phyloP scores from a whole-genome alignment of 208 protist species.

The Acanthamoeba culbertsoni region DNA sequence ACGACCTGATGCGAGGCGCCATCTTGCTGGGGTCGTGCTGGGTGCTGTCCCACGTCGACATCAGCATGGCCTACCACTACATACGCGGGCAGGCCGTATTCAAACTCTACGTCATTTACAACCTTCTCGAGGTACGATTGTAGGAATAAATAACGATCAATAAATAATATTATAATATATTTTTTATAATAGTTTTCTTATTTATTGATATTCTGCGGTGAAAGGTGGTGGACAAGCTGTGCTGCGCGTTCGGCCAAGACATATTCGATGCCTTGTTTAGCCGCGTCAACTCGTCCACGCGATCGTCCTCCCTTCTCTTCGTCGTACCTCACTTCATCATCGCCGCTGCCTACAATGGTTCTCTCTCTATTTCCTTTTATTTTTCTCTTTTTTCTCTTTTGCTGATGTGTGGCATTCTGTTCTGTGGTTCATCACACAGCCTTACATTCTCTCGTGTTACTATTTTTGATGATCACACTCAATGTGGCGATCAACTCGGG shows the following conservation, averaged over 20 bases:
- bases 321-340: neutral
- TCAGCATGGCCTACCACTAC: constrained; percentile 88
- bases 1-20: constrained; percentile 68
- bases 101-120: constrained; percentile 94
- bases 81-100: constrained; percentile 89
- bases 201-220: neutral
- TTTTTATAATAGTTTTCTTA: neutral
- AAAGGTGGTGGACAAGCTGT: constrained; percentile 88
- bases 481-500: constrained; percentile 93
- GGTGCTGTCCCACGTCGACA: constrained; percentile 69
- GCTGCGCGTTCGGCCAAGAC: constrained; percentile 90
- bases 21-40: constrained; percentile 63
- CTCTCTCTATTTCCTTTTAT: neutral
- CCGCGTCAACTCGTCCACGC: neutral
- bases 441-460: constrained; percentile 85
- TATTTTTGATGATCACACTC: constrained; percentile 89
- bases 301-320: neutral
- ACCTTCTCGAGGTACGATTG: constrained; percentile 86
- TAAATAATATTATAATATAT: neutral
- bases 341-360: neutral
- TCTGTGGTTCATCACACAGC: constrained; percentile 31
- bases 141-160: neutral
- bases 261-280: constrained; percentile 88
- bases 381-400: neutral
- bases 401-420: neutral